A percentile compares a stretch with the other conserved stretches of the same genome.
These are phyloP conservation scores for Pichia manshurica DNA, from an alignment of 805 yeast genomes.

Conservation along the genomic window DNA sequence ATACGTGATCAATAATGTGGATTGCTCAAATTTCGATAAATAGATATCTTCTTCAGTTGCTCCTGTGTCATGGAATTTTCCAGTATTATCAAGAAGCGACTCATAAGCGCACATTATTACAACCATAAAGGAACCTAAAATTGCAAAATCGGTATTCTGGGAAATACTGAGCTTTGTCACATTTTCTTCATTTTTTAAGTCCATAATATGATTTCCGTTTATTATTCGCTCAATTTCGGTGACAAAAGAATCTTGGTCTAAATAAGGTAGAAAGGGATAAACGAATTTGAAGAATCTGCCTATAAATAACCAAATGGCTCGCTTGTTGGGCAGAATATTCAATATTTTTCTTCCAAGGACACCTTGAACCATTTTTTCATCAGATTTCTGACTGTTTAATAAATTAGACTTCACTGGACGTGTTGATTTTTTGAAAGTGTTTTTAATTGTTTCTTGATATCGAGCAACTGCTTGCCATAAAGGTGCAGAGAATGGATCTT, in stretches of 20 bases:
- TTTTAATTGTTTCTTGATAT: slow-evolving; percentile 12
- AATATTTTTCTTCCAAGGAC: slow-evolving; percentile 17
- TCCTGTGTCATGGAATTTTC: slow-evolving; percentile 30
- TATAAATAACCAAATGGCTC: slow-evolving; percentile 40
- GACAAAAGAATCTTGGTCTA: slow-evolving; percentile 34
- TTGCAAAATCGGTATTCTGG: slow-evolving; percentile 42
- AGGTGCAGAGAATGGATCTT: slow-evolving; percentile 36
- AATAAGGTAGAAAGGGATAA: slow-evolving; percentile 43
- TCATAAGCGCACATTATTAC: slow-evolving; percentile 38
- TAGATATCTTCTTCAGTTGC: slow-evolving; percentile 26
- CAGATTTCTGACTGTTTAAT: background rate
- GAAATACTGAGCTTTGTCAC: slow-evolving; percentile 31
- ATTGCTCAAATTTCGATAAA: slow-evolving; percentile 42
- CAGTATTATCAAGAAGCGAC: slow-evolving; percentile 1
- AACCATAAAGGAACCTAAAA: slow-evolving; percentile 39
- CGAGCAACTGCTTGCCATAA: slow-evolving; percentile 28
- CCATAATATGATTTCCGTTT: slow-evolving; percentile 21
- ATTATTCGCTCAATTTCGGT: slow-evolving; percentile 32
- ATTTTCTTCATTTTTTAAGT: slow-evolving; percentile 23
- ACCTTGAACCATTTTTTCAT: background rate
- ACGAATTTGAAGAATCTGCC: slow-evolving; percentile 39
- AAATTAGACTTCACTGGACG: background rate
- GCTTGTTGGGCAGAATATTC: slow-evolving; percentile 36
- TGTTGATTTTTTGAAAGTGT: background rate
- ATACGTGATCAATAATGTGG: slow-evolving; percentile 39